phyloP scores from a whole-genome alignment of 805 yeast genomes.

The Kuraishia capsulata region DNA sequence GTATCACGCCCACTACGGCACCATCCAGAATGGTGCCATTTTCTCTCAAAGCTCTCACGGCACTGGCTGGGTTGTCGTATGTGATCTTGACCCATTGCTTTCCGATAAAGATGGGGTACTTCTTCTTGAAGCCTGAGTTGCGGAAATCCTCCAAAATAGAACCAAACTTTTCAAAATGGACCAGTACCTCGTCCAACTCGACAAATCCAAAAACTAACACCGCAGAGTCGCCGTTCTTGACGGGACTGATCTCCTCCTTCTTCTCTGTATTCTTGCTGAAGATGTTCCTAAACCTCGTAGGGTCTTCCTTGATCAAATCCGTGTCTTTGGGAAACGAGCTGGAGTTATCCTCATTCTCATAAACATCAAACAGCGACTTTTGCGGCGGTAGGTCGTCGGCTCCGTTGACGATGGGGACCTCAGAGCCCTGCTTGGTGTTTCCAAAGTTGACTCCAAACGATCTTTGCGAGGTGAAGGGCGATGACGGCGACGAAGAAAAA shows the following conservation, averaged over 20 bases:
- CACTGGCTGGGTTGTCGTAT: slow-evolving; percentile 65
- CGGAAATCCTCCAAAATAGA: slow-evolving; percentile 68
- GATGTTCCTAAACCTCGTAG: slow-evolving; percentile 33
- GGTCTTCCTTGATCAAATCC: slow-evolving; percentile 28
- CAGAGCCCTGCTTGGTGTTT: neutral
- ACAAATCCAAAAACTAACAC: slow-evolving; percentile 87
- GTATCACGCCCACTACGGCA: slow-evolving; percentile 54
- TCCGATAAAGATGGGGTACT: slow-evolving; percentile 71
- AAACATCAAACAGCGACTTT: slow-evolving; percentile 39
- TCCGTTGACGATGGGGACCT: slow-evolving; percentile 7
- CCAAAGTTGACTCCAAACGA: neutral
- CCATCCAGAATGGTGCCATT: slow-evolving; percentile 65
- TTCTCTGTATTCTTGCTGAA: slow-evolving; percentile 24
- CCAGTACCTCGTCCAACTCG: slow-evolving; percentile 61
- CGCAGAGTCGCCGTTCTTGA: slow-evolving; percentile 39
- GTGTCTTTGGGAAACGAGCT: slow-evolving; percentile 1
- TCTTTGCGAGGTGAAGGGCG: neutral
- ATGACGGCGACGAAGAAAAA: neutral
- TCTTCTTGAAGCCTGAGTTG: slow-evolving; percentile 10
- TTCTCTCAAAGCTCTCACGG: slow-evolving; percentile 76
- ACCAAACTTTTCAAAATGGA: slow-evolving; percentile 75
- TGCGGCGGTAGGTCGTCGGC: slow-evolving; percentile 39
- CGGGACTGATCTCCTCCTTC: slow-evolving; percentile 6
- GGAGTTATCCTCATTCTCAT: slow-evolving; percentile 28
- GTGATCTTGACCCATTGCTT: slow-evolving; percentile 89